Evolutionary conservation across 192 early-diverging fungal genomes (phyloP), one percentile per base, ranked within the genome.

Genomic region (Coemansia sp.): DNA sequence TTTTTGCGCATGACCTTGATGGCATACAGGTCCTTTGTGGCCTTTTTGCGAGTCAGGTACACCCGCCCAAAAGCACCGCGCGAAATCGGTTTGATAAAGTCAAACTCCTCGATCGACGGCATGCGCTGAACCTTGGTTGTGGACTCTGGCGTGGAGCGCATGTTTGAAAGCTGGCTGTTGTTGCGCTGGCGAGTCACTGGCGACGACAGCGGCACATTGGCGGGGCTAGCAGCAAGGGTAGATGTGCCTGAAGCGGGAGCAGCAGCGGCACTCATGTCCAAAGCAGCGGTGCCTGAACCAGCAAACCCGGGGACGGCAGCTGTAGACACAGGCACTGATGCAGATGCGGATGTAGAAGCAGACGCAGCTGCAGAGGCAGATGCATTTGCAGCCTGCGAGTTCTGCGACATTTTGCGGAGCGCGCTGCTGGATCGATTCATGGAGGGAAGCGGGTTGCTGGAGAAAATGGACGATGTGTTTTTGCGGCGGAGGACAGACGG

Each of bases 11-110:
- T 74, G 6, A 95, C 90, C 79, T 96, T 96, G 65, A 96, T 94
- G 14, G 95, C 95, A 76, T 89, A 96, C 45, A 95, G 71, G 72
- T 96, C 94, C 66, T 87, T 86, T 2, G 93, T 96, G 5, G 90
- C 89, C 66, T 89, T 88, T 59, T 96, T 96, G 40, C 88, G 84
- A 7, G 92, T 90, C 36, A 96, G 73, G 61, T 93, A 95, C 56
- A 96, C 94, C 45, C 93, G 92, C 25, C 94, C 94, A 76, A 93
- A 96, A 10, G 94, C 94, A 16, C 94, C 94, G n/a, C 94, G 90
- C 67, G 92, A 94, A 56, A 96, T 94, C 4, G 92, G 92, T 84
- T 94, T 95, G 56, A 96, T 89, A 69, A 95, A 90, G 65, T 96
- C 94, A 86, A 96, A 96, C 62, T 96, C 94, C 10, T 91, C 82